phyloP scores from a whole-genome alignment of 1,139 yeast genomes.

The Yamadazyma jaroonii region DNA sequence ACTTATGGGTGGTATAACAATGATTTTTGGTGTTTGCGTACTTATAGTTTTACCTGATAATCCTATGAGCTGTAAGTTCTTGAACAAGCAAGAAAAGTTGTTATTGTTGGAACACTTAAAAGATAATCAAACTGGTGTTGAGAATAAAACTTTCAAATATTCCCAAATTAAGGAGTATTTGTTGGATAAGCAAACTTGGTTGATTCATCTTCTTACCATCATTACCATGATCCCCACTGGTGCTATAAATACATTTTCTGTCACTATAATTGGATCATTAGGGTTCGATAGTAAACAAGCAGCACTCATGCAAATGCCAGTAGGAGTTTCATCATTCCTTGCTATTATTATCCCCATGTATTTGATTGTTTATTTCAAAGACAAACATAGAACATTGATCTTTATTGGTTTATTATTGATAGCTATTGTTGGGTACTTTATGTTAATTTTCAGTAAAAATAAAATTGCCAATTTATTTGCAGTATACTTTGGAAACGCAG shows the following conservation, averaged over 20 bases:
- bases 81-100: conserved; percentile 25
- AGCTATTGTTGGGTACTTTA: conserved; percentile 35
- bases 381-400: conserved; percentile 24
- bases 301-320: conserved; percentile 41
- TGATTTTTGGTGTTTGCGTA: conserved; percentile 28
- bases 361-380: conserved; percentile 20
- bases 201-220: conserved; percentile 31
- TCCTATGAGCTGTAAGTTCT: conserved; percentile 29
- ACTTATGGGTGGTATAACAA: conserved; percentile 35
- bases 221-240: conserved; percentile 41
- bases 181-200: conserved; percentile 36
- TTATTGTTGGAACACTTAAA: conserved; percentile 28
- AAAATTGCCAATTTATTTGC: conserved; percentile 33
- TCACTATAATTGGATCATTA: conserved; percentile 35
- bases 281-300: conserved; percentile 32
- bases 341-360: conserved; percentile 32
- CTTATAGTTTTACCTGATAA: conserved; percentile 30
- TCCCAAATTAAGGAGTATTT: conserved; percentile 30
- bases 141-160: conserved; percentile 16
- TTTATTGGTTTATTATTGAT: conserved; percentile 32
- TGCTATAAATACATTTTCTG: conserved; percentile 39
- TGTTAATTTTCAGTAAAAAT: conserved; percentile 24
- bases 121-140: conserved; percentile 24
- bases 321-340: conserved; percentile 35
- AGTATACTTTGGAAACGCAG: conserved; percentile 35